Percentiles rank a stretch among this genome's conserved stretches.
Evolutionary conservation across 139 green algal species (phyloP).

Genomic region (Chlorella vulgaris): DNA sequence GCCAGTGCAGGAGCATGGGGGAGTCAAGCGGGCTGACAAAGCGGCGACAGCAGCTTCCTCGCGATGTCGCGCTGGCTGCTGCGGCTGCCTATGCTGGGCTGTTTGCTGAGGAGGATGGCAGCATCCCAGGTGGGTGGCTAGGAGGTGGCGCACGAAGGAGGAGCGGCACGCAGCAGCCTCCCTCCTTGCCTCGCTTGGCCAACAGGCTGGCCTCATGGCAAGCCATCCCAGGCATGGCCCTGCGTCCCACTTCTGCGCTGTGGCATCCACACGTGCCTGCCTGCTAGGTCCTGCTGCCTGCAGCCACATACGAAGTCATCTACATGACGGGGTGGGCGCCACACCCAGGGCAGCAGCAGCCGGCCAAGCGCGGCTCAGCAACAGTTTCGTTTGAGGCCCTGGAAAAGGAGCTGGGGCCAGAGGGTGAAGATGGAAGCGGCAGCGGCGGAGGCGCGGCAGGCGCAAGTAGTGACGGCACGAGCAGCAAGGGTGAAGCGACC

Average conservation of each 20-base stretch:
- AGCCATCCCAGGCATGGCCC: too few relatives aligned
- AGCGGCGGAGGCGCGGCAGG: not conserved
- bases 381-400: slow-evolving; percentile 75
- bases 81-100: slow-evolving; percentile 67
- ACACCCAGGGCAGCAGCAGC: slow-evolving; percentile 57
- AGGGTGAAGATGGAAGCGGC: not conserved
- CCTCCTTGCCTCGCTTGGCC: not conserved
- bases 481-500: not conserved
- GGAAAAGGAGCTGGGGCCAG: not conserved
- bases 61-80: slow-evolving; percentile 64
- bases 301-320: slow-evolving; percentile 68
- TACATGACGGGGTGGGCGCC: slow-evolving; percentile 90
- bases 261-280: too few relatives aligned
- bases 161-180: not conserved
- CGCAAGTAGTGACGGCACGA: not conserved
- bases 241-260: too few relatives aligned
- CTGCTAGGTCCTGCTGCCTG: not conserved
- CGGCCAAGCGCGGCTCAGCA: slow-evolving; percentile 68
- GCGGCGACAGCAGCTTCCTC: slow-evolving; percentile 45
- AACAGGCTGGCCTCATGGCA: too few relatives aligned
- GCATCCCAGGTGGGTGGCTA: slow-evolving; percentile 52
- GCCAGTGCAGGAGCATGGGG: slow-evolving; percentile 22
- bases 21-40: slow-evolving; percentile 72
- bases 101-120: slow-evolving; percentile 56
- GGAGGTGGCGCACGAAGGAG: not conserved